phyloP scores from a whole-genome alignment of 2,329 filamentous ascomycete genomes.

The Nigrospora oryzae region DNA sequence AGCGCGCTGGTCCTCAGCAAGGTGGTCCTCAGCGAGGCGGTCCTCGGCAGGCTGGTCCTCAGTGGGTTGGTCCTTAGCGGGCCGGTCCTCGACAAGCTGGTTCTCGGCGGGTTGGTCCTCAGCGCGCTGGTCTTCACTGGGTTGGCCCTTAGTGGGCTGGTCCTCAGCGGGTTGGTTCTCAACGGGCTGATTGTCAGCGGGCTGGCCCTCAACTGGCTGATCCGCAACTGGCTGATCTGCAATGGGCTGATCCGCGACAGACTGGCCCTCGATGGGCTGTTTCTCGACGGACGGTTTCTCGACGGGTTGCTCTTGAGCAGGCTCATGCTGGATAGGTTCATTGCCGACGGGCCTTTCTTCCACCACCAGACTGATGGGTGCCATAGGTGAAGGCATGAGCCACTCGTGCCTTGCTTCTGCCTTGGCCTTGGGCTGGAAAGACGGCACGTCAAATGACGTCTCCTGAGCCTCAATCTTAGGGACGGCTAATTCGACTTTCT shows the following conservation, averaged over 20 bases:
- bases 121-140: constrained; percentile 16
- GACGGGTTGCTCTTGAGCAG: constrained; percentile 8
- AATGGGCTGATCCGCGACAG: not conserved
- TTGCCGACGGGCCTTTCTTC: constrained; percentile 16
- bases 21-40: constrained; percentile 1
- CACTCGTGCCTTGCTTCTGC: no score
- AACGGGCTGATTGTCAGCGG: not conserved
- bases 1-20: not conserved
- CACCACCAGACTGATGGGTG: no score
- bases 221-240: not conserved
- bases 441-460: not conserved
- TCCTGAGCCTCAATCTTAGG: constrained; percentile 3
- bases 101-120: constrained; percentile 16
- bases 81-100: constrained; percentile 9
- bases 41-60: constrained; percentile 14
- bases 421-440: no score
- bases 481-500: not conserved
- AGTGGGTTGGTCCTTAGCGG: constrained; percentile 8
- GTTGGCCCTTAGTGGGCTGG: not conserved
- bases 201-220: not conserved
- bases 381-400: no score
- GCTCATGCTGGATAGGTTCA: constrained; percentile 9
- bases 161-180: not conserved
- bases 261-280: constrained; percentile 13
- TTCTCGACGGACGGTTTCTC: constrained; percentile 13